These are phyloP conservation scores for Camelina laxa DNA, from an alignment of 345 rosid species.

Conservation along the genomic window DNA sequence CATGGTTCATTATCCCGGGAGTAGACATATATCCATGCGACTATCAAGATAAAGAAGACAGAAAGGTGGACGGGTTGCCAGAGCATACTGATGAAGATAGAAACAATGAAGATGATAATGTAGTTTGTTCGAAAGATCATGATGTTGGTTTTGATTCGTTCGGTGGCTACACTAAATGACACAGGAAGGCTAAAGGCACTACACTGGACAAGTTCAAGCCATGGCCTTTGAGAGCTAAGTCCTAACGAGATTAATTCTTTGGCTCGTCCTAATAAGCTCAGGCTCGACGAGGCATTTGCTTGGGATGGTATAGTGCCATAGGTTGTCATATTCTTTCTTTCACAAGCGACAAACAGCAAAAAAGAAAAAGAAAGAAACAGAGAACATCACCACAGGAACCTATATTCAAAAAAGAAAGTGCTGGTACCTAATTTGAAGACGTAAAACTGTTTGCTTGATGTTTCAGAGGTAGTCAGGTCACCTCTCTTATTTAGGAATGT, in stretches of 20 bases:
- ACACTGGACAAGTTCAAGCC: constrained; percentile 58
- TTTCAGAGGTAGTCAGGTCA: constrained; percentile 25
- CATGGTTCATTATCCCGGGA: constrained; percentile 56
- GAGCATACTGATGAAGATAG: constrained; percentile 57
- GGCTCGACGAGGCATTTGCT: constrained; percentile 28
- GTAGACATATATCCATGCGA: constrained; percentile 62
- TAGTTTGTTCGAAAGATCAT: constrained; percentile 56
- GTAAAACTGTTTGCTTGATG: constrained; percentile 12
- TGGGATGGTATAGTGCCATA: constrained; percentile 60
- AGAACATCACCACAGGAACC: constrained; percentile 9
- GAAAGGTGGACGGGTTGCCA: constrained; percentile 64
- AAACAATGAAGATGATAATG: constrained; percentile 41
- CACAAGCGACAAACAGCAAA: not conserved
- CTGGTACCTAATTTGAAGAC: constrained; percentile 13
- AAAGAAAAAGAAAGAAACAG: constrained; percentile 12
- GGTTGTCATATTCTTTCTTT: constrained; percentile 51
- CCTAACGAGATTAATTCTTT: constrained; percentile 50
- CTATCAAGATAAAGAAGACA: constrained; percentile 49
- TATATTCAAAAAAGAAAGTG: constrained; percentile 13
- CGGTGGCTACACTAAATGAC: constrained; percentile 36
- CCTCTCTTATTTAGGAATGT: constrained; percentile 22
- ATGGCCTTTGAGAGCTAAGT: constrained; percentile 55
- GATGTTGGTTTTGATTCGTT: constrained; percentile 50
- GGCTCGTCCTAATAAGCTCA: constrained; percentile 41
- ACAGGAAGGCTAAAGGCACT: constrained; percentile 50